Evolutionary conservation across 2,329 filamentous ascomycete species (phyloP), one percentile per base, ranked within the genome.

Genomic region (Tolypocladium album): DNA sequence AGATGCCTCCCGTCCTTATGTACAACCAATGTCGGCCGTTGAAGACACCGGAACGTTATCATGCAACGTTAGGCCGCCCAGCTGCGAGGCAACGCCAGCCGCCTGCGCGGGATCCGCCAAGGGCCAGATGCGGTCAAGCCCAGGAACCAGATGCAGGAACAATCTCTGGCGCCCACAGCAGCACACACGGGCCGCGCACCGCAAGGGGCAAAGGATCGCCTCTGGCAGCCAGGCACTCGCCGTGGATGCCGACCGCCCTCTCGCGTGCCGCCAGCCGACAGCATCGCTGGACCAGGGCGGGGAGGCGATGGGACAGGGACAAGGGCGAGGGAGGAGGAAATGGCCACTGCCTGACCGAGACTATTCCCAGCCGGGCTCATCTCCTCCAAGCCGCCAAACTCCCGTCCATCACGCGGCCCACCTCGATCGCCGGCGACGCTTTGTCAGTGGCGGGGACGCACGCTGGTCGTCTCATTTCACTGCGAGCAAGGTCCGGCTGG

Each of bases 91-190:
- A 31, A 31, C 27, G 27, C 9, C 42, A 11, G 20, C 20, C 24
- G 13, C 13, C 50, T 36, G 9, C 50, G 34, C 34, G 1, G 34
- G 34, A 3, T n/a, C 31, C 50, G 27, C 22, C 55, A 43, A 42
- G 24, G 8, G 27, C 55, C 31, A 22, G 38, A 57, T n/a, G 22
- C 36, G 58, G 52, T 24, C 52, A 59, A 59, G 62, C 60, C 61
- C 53, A 57, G 50, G 53, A 65, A 61, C 60, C 63, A 68, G 67
- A 71, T 63, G 68, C 50, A 57, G 50, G 53, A 65, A 61, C 60
- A 63, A 71, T 70, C 64, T 67, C 62, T 57, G 31, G 58, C 36
- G 64, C 67, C 68, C 34, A 36, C 34, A 7, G 9, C 34, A 36
- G 34, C 34, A 6, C 68, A n/a, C 27, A n/a, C 52, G 59, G 59